phyloP scores from a whole-genome alignment of 257 asterid genomes.

The Hygrophila difformis region DNA sequence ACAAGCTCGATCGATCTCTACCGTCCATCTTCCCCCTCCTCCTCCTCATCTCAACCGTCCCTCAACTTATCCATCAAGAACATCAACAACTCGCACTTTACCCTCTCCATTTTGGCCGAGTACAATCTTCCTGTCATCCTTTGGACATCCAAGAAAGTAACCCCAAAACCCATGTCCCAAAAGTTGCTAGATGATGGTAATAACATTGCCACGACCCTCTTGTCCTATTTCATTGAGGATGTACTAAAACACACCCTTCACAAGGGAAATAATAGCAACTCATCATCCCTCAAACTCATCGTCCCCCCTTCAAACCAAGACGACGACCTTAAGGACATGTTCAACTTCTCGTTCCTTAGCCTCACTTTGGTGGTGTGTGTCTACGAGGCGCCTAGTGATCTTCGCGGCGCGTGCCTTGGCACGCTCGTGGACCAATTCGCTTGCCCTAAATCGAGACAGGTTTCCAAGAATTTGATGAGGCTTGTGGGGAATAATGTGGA shows the following conservation, averaged over 20 bases:
- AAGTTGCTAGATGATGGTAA: conserved; percentile 22
- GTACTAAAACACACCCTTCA: conserved; percentile 35
- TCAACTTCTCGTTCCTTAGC: conserved; percentile 56
- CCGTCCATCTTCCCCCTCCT: conserved; percentile 33
- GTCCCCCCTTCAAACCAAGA: conserved; percentile 14
- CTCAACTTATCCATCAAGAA: conserved; percentile 51
- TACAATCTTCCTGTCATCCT: conserved; percentile 47
- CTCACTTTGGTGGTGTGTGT: conserved; percentile 59
- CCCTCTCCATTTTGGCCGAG: conserved; percentile 51
- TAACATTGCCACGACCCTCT: conserved; percentile 16
- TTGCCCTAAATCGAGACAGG: conserved; percentile 37
- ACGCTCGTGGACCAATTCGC: conserved; percentile 41
- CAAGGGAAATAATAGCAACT: too few relatives aligned
- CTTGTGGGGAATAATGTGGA: conserved; percentile 57
- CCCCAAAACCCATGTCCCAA: conserved; percentile 11
- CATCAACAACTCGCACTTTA: conserved; percentile 20
- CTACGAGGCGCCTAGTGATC: conserved; percentile 63
- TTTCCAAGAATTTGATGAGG: conserved; percentile 42
- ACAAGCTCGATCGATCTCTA: background rate
- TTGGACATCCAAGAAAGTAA: conserved; percentile 64
- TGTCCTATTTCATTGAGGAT: conserved; percentile 37
- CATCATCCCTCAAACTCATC: conserved; percentile 18
- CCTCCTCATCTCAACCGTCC: conserved; percentile 42
- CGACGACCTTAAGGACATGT: conserved; percentile 27
- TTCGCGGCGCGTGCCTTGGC: conserved; percentile 41